Evolutionary conservation across 2,329 filamentous ascomycete genomes (phyloP).

Genomic region (Thelonectria rubi): DNA sequence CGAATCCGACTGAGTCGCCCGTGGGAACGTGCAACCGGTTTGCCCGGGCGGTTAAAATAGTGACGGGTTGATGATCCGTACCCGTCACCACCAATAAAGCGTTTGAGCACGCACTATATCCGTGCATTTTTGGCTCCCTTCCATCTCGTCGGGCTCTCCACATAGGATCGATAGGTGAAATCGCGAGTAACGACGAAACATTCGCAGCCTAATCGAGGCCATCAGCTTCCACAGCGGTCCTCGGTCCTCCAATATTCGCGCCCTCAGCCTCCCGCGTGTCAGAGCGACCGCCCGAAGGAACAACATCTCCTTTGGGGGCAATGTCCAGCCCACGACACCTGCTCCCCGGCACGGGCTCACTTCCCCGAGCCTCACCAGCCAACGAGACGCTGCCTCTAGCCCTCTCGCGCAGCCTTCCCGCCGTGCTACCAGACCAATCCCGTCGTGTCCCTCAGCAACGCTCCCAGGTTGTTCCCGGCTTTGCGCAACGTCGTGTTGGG

Average conservation of each 20-base stretch:
- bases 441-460: slow-evolving; percentile 17
- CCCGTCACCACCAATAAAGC: slow-evolving; percentile 8
- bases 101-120: slow-evolving; percentile 5
- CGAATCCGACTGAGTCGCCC: slow-evolving; percentile 2
- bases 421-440: slow-evolving; percentile 10
- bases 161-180: background rate
- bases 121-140: slow-evolving; percentile 1
- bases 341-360: slow-evolving; percentile 8
- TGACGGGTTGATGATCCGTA: slow-evolving; percentile 19
- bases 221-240: background rate
- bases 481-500: slow-evolving; percentile 22
- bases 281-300: slow-evolving; percentile 5
- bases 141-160: background rate
- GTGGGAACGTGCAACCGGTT: slow-evolving; percentile 11
- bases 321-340: background rate
- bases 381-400: background rate
- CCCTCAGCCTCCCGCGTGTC: background rate
- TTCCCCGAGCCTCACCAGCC: slow-evolving; percentile 8
- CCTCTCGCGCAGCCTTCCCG: slow-evolving; percentile 10
- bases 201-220: background rate
- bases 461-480: slow-evolving; percentile 17
- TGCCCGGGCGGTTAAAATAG: slow-evolving; percentile 13
- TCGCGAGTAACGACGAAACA: background rate
- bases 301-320: background rate
- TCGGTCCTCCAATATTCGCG: slow-evolving; percentile 8